phyloP scores from a whole-genome alignment of 176 grass and related monocot species.

The Pharus latifolius region DNA sequence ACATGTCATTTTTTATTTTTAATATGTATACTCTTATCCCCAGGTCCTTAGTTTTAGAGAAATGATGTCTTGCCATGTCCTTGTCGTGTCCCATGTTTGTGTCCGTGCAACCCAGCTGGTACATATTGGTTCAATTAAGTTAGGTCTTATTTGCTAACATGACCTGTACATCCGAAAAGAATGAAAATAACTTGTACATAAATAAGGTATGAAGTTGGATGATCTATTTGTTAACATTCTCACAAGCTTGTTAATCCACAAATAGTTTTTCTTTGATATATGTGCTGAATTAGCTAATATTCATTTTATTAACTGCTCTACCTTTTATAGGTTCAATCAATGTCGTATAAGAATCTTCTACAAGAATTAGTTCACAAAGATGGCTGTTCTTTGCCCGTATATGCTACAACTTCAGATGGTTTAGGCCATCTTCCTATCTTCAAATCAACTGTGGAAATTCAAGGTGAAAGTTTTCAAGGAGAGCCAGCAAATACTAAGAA shows the following conservation, averaged over 20 bases:
- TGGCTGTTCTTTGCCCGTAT: constrained; percentile 39
- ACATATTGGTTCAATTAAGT: background rate
- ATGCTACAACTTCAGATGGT: constrained; percentile 27
- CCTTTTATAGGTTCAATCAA: constrained; percentile 34
- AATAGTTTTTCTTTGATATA: background rate
- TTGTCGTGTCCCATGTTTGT: too few relatives aligned
- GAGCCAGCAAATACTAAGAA: constrained; percentile 53
- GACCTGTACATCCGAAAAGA: background rate
- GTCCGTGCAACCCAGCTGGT: too few relatives aligned
- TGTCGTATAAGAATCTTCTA: constrained; percentile 41
- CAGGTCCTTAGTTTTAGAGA: too few relatives aligned
- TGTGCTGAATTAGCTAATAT: constrained; percentile 12
- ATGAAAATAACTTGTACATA: background rate
- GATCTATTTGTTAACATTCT: constrained; percentile 8
- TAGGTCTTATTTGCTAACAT: background rate
- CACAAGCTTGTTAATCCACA: background rate
- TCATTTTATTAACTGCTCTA: constrained; percentile 19
- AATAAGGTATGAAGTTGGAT: background rate
- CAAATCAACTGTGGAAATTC: constrained; percentile 45
- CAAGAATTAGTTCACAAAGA: constrained; percentile 66
- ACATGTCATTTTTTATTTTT: too few relatives aligned
- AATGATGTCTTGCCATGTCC: too few relatives aligned
- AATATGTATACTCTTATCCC: too few relatives aligned
- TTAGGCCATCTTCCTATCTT: constrained; percentile 5
- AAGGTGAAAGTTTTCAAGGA: constrained; percentile 44